A percentile compares a stretch with the other conserved stretches of the same genome.
Conservation (phyloP, 176 grass and related monocot genomes). For the Oryza brachyantha region DNA sequence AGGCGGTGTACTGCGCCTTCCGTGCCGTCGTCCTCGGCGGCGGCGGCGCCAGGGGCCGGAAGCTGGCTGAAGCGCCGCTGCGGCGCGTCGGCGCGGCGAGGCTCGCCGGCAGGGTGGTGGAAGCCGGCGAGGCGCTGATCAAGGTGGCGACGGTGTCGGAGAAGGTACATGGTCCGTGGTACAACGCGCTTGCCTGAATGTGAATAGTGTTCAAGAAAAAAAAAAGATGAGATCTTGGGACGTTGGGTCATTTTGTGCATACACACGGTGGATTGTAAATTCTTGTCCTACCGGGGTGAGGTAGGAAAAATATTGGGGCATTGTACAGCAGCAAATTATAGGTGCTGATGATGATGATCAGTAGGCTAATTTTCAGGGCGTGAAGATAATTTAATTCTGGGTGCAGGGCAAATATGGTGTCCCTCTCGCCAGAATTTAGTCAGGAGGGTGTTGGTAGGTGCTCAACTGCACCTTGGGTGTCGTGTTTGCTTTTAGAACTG, state of each 20-base stretch:
- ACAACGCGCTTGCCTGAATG: constrained; percentile 50
- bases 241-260: constrained; percentile 35
- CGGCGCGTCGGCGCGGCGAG: constrained; percentile 45
- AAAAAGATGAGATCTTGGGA: not conserved
- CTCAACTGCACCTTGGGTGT: constrained; percentile 11
- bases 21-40: constrained; percentile 54
- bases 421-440: constrained; percentile 34
- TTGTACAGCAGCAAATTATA: constrained; percentile 43
- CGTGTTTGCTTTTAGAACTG: not conserved
- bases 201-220: too few relatives aligned
- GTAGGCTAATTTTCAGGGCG: constrained; percentile 19
- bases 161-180: constrained; percentile 79
- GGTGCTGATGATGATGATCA: constrained; percentile 9
- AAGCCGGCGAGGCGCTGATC: constrained; percentile 43
- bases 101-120: constrained; percentile 46
- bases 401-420: constrained; percentile 40
- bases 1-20: constrained; percentile 52
- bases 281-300: constrained; percentile 17
- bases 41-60: constrained; percentile 50
- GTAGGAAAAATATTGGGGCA: constrained; percentile 21
- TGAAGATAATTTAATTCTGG: constrained; percentile 6
- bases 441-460: not conserved
- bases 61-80: constrained; percentile 54
- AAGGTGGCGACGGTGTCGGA: constrained; percentile 51
- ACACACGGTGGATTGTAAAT: constrained; percentile 23